A percentile compares a stretch with the other conserved stretches of the same genome.
These are phyloP conservation scores for Penicillium expansum DNA, from an alignment of 2,329 filamentous ascomycete species.

Conservation along the genomic window DNA sequence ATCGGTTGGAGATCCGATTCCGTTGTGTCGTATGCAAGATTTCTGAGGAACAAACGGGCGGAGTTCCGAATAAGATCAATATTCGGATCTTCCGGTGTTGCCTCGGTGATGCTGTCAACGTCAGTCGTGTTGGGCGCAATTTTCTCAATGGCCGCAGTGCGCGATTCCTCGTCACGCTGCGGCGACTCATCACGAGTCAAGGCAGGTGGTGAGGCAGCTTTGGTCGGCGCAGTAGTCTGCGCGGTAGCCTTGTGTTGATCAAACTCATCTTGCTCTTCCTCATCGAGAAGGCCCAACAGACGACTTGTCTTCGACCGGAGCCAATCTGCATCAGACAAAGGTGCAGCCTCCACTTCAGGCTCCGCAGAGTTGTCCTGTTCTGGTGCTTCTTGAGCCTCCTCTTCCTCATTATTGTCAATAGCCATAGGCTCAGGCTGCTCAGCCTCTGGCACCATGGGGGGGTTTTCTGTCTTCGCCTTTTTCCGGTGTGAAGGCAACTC, in stretches of 20 bases:
- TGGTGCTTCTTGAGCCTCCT: conserved; percentile 16
- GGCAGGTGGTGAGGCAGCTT: background rate
- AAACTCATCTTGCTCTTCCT: conserved; percentile 50
- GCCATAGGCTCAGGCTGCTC: conserved; percentile 25
- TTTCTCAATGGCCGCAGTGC: conserved; percentile 21
- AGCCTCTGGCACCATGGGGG: conserved; percentile 27
- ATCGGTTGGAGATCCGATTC: conserved; percentile 72
- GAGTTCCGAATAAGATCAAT: conserved; percentile 67
- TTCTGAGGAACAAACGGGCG: conserved; percentile 80
- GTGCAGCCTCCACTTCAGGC: conserved; percentile 31
- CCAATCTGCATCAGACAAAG: conserved; percentile 79
- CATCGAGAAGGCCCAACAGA: conserved; percentile 77
- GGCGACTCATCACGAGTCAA: conserved; percentile 1
- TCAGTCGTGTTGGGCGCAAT: conserved; percentile 11
- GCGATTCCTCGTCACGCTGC: conserved; percentile 18
- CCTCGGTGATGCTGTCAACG: conserved; percentile 15
- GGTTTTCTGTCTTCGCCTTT: conserved; percentile 54
- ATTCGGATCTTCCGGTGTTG: conserved; percentile 39
- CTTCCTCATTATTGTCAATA: conserved; percentile 22
- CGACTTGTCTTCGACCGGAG: conserved; percentile 83
- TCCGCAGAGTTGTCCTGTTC: conserved; percentile 22
- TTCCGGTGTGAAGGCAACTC: conserved; percentile 45
- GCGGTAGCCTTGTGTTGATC: conserved; percentile 27
- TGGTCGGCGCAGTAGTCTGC: conserved; percentile 7
- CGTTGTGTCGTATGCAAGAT: conserved; percentile 76